Conservation (phyloP, 495 filamentous ascomycete species). For the Penicillium maclennaniae region DNA sequence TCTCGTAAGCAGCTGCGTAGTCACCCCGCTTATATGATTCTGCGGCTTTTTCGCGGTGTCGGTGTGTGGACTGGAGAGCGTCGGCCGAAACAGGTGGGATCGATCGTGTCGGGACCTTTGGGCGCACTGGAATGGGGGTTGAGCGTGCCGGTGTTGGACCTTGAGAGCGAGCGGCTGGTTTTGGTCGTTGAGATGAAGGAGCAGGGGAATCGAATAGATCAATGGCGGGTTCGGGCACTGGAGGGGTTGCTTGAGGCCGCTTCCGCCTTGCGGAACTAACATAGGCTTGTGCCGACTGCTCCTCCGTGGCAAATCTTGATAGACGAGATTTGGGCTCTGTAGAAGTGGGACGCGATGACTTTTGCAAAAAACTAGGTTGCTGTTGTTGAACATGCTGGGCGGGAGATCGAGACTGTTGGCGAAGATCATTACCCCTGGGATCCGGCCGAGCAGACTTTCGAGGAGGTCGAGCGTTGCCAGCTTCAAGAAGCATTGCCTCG, state of each 20-base stretch:
- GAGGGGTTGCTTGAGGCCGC: conserved; percentile 50
- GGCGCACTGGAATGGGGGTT: conserved; percentile 41
- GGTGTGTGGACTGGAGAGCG: conserved; percentile 66
- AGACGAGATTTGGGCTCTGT: conserved; percentile 58
- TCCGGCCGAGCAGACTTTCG: conserved; percentile 36
- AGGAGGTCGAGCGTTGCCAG: conserved; percentile 40
- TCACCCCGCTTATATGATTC: conserved; percentile 92
- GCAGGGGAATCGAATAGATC: conserved; percentile 56
- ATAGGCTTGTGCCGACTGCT: conserved; percentile 81
- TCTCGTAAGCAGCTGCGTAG: conserved; percentile 76
- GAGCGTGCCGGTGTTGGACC: conserved; percentile 23
- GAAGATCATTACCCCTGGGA: conserved; percentile 23
- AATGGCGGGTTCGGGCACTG: conserved; percentile 43
- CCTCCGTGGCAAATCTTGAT: conserved; percentile 69
- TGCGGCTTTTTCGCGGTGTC: conserved; percentile 73
- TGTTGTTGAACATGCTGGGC: conserved; percentile 29
- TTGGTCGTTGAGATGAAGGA: conserved; percentile 27
- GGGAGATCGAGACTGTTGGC: conserved; percentile 41
- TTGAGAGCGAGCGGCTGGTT: conserved; percentile 29
- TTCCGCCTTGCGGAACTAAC: conserved; percentile 82
- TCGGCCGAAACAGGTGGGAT: conserved; percentile 65
- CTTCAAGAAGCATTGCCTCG: conserved; percentile 88
- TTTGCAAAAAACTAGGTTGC: conserved; percentile 36
- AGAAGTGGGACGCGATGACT: conserved; percentile 37
- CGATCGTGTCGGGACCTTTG: conserved; percentile 53